A percentile compares a stretch with the other conserved stretches of the same genome.
Evolutionary conservation across 805 yeast species (phyloP).

Genomic region (Candida ortonii): DNA sequence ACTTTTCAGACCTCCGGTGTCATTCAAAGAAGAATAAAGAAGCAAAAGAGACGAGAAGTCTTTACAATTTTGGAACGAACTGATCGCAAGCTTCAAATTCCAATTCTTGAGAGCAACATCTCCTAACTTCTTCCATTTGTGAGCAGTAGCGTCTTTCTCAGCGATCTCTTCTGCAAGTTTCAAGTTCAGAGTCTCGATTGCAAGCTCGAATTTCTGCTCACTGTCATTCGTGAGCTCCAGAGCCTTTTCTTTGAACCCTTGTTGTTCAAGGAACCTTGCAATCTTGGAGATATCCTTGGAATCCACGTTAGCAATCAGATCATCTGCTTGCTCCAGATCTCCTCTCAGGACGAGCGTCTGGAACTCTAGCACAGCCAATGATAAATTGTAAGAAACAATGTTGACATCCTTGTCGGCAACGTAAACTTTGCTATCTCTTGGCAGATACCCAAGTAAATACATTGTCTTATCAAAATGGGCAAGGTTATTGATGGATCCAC

Average conservation of each 20-base stretch:
- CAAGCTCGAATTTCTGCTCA: slow-evolving; percentile 90
- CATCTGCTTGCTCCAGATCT: slow-evolving; percentile 80
- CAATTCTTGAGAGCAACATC: slow-evolving; percentile 78
- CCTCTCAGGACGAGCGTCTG: slow-evolving; percentile 96
- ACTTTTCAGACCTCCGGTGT: slow-evolving; percentile 53
- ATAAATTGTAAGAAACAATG: slow-evolving; percentile 75
- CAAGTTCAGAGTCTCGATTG: slow-evolving; percentile 72
- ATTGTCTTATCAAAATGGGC: slow-evolving; percentile 88
- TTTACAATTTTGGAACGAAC: slow-evolving; percentile 71
- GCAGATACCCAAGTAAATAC: slow-evolving; percentile 84
- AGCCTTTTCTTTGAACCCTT: slow-evolving; percentile 84
- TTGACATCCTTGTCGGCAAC: slow-evolving; percentile 88
- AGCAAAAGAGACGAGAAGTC: slow-evolving; percentile 82
- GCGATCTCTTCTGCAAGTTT: slow-evolving; percentile 69
- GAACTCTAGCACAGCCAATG: slow-evolving; percentile 85
- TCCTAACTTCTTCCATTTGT: slow-evolving; percentile 90
- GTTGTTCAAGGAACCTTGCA: slow-evolving; percentile 90
- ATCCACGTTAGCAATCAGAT: slow-evolving; percentile 59
- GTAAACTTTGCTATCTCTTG: slow-evolving; percentile 86
- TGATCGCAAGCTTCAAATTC: slow-evolving; percentile 77
- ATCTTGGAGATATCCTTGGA: slow-evolving; percentile 70
- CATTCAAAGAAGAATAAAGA: slow-evolving; percentile 77
- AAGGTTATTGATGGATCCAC: slow-evolving; percentile 87
- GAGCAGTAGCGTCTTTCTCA: slow-evolving; percentile 47
- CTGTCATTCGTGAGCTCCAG: slow-evolving; percentile 76